Percentiles rank a stretch among this genome's conserved stretches.
phyloP scores from a whole-genome alignment of 2,329 filamentous ascomycete genomes.

The Arthroderma sp. region DNA sequence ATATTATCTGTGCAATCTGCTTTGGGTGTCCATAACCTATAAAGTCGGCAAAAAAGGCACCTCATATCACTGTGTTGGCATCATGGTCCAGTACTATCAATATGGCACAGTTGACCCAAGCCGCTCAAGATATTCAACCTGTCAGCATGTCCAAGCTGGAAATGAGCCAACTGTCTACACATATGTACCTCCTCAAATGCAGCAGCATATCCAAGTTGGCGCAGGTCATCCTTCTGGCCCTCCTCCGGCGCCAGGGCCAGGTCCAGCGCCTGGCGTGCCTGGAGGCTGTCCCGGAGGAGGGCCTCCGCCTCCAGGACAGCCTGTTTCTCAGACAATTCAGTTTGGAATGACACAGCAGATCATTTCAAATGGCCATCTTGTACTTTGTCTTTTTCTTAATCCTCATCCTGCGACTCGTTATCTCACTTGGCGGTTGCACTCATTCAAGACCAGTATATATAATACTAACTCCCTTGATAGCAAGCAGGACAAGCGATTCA shows the following conservation, averaged over 20 bases:
- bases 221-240: neutral
- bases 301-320: neutral
- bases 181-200: slow-evolving; percentile 11
- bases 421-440: neutral
- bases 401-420: neutral
- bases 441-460: neutral
- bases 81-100: slow-evolving; percentile 13
- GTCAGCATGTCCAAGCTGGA: neutral
- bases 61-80: neutral
- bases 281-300: neutral
- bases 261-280: neutral
- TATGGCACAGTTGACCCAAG: slow-evolving; percentile 13
- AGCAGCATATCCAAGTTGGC: neutral
- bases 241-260: neutral
- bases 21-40: neutral
- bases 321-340: neutral
- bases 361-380: slow-evolving; percentile 6
- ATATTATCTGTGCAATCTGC: neutral
- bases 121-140: neutral
- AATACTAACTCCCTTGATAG: slow-evolving; percentile 3
- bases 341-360: slow-evolving; percentile 12
- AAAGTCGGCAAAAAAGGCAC: neutral
- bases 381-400: slow-evolving; percentile 7
- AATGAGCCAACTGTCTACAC: slow-evolving; percentile 12
- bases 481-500: slow-evolving; percentile 4